These are phyloP conservation scores for Epithemia pelagica DNA, from an alignment of 108 stramenopile genomes.

Conservation along the genomic window DNA sequence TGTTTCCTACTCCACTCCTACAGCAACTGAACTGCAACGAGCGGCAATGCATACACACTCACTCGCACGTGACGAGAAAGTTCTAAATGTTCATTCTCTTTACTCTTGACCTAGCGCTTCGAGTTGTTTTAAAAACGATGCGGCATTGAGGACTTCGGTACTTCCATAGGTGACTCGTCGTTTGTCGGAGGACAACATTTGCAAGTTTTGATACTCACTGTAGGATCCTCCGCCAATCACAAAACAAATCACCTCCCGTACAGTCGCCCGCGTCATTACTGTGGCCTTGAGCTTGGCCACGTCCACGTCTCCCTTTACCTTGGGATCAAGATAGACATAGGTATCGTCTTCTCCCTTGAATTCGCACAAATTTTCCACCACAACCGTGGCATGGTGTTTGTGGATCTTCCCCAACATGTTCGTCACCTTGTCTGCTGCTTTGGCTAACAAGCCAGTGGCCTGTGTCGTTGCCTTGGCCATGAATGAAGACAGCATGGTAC, in stretches of 20 bases:
- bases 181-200: constrained; percentile 78
- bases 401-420: constrained; percentile 85
- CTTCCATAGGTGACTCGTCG: constrained; percentile 87
- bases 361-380: constrained; percentile 90
- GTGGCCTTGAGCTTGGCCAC: constrained; percentile 46
- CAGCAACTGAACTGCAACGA: too few species aligned
- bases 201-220: constrained; percentile 95
- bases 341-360: constrained; percentile 92
- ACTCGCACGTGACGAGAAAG: too few species aligned
- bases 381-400: constrained; percentile 83
- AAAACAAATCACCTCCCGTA: constrained; percentile 89
- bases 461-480: constrained; percentile 85
- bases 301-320: constrained; percentile 84
- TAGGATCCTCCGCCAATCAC: constrained; percentile 96
- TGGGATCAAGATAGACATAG: constrained; percentile 91
- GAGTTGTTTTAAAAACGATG: constrained; percentile 71
- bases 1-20: too few species aligned
- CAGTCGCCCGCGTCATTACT: constrained; percentile 56
- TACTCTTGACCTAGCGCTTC: constrained; percentile 45
- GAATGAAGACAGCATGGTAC: constrained; percentile 67
- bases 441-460: constrained; percentile 88
- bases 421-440: constrained; percentile 85
- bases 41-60: too few species aligned
- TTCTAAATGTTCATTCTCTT: too few species aligned
- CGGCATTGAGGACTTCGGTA: constrained; percentile 86